Evolutionary conservation across 805 yeast species (phyloP).

Genomic region (Grigorovia humatica): DNA sequence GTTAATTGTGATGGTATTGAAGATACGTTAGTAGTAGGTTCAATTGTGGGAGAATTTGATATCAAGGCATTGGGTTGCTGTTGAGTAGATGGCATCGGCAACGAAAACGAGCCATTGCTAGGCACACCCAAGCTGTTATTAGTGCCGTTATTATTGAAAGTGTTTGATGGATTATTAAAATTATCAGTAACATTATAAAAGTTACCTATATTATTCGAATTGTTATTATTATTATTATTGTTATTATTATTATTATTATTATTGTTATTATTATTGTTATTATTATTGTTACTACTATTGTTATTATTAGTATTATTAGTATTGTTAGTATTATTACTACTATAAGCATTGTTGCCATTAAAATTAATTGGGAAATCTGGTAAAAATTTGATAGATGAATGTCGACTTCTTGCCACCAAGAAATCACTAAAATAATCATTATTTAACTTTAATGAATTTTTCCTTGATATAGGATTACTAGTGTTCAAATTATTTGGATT

Average conservation of each 20-base stretch:
- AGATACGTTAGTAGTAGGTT: background rate
- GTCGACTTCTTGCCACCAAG: slow-evolving; percentile 21
- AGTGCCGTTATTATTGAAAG: background rate
- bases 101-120: background rate
- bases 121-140: background rate
- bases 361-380: slow-evolving; percentile 2
- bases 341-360: background rate
- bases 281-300: too few relatives aligned
- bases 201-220: background rate
- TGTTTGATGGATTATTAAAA: background rate
- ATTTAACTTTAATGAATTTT: slow-evolving; percentile 23
- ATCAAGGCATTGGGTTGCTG: background rate
- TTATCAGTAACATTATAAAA: too few relatives aligned
- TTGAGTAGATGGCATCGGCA: background rate
- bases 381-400: slow-evolving; percentile 20
- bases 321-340: background rate
- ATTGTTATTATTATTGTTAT: background rate
- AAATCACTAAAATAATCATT: slow-evolving; percentile 25
- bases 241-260: too few relatives aligned
- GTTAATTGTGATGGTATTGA: background rate
- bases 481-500: background rate
- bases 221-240: background rate
- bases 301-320: background rate
- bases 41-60: background rate
- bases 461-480: slow-evolving; percentile 13